Evolutionary conservation across 768 basidiomycete species (phyloP).

Genomic region (Termitomyces bulborhizus): DNA sequence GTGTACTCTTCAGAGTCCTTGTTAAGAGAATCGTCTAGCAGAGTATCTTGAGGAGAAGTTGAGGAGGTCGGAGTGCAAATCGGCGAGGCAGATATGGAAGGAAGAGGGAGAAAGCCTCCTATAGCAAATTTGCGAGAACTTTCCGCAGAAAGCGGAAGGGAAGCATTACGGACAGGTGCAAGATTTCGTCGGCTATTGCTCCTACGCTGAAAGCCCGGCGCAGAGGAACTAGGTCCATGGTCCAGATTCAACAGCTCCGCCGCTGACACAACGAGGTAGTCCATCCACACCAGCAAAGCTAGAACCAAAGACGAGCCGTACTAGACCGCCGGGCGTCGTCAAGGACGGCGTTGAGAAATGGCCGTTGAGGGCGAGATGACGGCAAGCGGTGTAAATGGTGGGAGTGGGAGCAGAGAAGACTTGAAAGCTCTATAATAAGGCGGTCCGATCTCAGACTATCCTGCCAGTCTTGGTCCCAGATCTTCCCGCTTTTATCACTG

Average conservation of each 20-base stretch:
- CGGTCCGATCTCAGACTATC: conserved; percentile 11
- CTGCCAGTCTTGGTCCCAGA: neutral
- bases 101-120: conserved; percentile 41
- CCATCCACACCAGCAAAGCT: conserved; percentile 8
- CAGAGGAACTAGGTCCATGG: conserved; percentile 2
- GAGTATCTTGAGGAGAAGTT: conserved; percentile 19
- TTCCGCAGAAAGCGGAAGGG: conserved; percentile 5
- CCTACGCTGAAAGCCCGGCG: conserved; percentile 9
- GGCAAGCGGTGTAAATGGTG: neutral
- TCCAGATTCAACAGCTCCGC: conserved; percentile 10
- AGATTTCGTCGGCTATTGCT: conserved; percentile 1
- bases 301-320: neutral
- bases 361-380: neutral
- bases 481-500: conserved; percentile 4
- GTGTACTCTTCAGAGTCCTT: conserved; percentile 12
- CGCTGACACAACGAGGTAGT: conserved; percentile 13
- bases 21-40: conserved; percentile 2
- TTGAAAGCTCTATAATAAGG: conserved; percentile 1
- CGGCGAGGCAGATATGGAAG: conserved; percentile 58
- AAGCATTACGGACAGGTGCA: neutral
- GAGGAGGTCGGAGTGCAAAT: conserved; percentile 42
- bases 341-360: neutral
- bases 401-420: neutral
- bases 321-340: neutral
- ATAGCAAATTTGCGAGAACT: conserved; percentile 20